Conservation (phyloP, 2,329 filamentous ascomycete species). For the Thelonectria rubi region DNA sequence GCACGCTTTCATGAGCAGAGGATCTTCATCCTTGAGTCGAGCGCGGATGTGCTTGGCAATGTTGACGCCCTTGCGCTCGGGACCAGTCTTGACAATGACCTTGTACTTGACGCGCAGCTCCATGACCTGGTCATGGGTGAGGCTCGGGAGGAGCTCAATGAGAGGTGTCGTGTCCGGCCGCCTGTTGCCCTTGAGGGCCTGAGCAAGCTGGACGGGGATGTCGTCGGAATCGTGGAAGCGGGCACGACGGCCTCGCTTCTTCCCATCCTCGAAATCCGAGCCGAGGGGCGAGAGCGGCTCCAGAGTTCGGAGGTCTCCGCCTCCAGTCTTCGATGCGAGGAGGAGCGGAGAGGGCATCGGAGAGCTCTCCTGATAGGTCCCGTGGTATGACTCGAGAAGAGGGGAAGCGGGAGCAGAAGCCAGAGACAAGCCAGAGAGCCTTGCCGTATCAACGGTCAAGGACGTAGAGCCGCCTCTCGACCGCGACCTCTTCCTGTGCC, state of each 20-base stretch:
- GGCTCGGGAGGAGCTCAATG: slow-evolving; percentile 82
- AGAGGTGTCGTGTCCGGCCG: slow-evolving; percentile 75
- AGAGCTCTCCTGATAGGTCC: slow-evolving; percentile 93
- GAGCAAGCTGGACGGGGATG: slow-evolving; percentile 79
- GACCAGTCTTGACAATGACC: slow-evolving; percentile 81
- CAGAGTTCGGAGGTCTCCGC: slow-evolving; percentile 59
- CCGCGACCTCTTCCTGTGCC: slow-evolving; percentile 33
- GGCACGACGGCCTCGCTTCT: slow-evolving; percentile 65
- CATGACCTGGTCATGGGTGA: slow-evolving; percentile 89
- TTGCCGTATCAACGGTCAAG: slow-evolving; percentile 60
- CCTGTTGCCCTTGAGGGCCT: slow-evolving; percentile 74
- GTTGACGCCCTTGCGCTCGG: slow-evolving; percentile 80
- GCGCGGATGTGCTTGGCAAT: slow-evolving; percentile 85
- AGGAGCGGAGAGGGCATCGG: slow-evolving; percentile 89
- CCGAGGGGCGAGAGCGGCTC: slow-evolving; percentile 63
- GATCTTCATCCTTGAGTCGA: slow-evolving; percentile 76
- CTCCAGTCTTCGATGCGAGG: slow-evolving; percentile 56
- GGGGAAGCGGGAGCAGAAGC: slow-evolving; percentile 78
- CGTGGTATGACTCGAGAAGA: slow-evolving; percentile 89
- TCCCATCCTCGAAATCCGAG: slow-evolving; percentile 57
- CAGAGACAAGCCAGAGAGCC: slow-evolving; percentile 54
- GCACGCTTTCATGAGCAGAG: slow-evolving; percentile 86
- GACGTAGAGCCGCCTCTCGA: slow-evolving; percentile 48
- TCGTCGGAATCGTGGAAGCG: slow-evolving; percentile 87
- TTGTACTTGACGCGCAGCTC: slow-evolving; percentile 92